These are phyloP conservation scores for Elongisporangium prolatum DNA, from an alignment of 352 stramenopile species.

Conservation along the genomic window DNA sequence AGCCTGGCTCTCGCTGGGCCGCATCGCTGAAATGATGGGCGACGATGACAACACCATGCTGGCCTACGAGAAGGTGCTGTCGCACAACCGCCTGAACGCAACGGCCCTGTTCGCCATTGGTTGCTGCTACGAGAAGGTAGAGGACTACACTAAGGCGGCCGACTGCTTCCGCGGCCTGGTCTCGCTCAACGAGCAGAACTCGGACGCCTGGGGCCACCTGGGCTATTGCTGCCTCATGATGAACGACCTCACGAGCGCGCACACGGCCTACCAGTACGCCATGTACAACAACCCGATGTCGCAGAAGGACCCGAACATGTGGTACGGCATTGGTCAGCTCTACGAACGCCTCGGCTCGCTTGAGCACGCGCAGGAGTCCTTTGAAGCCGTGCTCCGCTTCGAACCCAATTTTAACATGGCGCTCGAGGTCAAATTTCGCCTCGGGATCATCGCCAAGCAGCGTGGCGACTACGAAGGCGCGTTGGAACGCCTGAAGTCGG, in stretches of 20 bases:
- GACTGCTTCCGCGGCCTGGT: slow-evolving; percentile 84
- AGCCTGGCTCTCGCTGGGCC: slow-evolving; percentile 74
- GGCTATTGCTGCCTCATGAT: slow-evolving; percentile 89
- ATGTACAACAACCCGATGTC: slow-evolving; percentile 90
- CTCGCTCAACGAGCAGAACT: slow-evolving; percentile 82
- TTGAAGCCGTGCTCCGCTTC: slow-evolving; percentile 80
- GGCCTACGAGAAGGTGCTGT: slow-evolving; percentile 85
- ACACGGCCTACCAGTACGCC: slow-evolving; percentile 85
- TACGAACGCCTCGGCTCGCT: slow-evolving; percentile 82
- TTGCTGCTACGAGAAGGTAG: slow-evolving; percentile 84
- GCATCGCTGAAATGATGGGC: slow-evolving; percentile 89
- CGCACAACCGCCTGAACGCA: slow-evolving; percentile 83
- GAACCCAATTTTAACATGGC: slow-evolving; percentile 88
- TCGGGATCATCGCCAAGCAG: slow-evolving; percentile 85
- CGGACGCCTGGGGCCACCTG: slow-evolving; percentile 78
- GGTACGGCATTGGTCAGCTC: slow-evolving; percentile 84
- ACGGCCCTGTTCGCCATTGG: slow-evolving; percentile 79
- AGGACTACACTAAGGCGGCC: slow-evolving; percentile 85
- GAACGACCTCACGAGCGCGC: slow-evolving; percentile 84
- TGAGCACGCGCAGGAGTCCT: slow-evolving; percentile 82
- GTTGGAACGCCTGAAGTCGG: slow-evolving; percentile 78
- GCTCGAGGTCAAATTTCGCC: slow-evolving; percentile 81
- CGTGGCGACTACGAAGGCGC: slow-evolving; percentile 75
- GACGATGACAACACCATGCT: slow-evolving; percentile 88
- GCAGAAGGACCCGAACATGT: slow-evolving; percentile 85